Evolutionary conservation across 2,329 filamentous ascomycete species (phyloP).

Genomic region (Cytospora leucostoma): DNA sequence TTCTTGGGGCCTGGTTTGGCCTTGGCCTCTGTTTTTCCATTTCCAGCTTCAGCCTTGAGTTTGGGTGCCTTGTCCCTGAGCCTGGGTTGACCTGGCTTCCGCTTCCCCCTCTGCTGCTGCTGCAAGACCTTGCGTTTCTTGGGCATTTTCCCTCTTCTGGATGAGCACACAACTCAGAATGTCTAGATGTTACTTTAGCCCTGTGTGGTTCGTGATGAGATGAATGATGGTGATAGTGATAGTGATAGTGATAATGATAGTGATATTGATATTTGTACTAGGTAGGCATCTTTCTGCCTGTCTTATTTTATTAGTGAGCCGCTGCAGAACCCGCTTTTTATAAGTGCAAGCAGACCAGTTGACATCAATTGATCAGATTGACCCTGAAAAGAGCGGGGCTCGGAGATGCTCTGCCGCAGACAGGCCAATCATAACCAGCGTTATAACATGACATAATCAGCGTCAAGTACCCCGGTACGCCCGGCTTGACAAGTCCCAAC

Average conservation of each 20-base stretch:
- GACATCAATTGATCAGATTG: too few species aligned
- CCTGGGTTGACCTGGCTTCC: slow-evolving; percentile 19
- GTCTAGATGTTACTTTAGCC: background rate
- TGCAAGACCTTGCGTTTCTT: slow-evolving; percentile 47
- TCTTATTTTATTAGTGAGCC: slow-evolving; percentile 16
- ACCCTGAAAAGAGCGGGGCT: slow-evolving; percentile 6
- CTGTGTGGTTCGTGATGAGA: background rate
- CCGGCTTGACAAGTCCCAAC: background rate
- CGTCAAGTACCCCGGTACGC: slow-evolving; percentile 9
- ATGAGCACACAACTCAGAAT: background rate
- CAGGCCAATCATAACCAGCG: background rate
- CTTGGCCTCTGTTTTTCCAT: slow-evolving; percentile 30
- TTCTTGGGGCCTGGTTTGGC: slow-evolving; percentile 28
- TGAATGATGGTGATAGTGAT: background rate
- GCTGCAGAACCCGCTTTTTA: slow-evolving; percentile 20
- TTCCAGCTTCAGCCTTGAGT: background rate
- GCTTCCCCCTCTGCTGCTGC: background rate
- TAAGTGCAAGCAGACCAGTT: slow-evolving; percentile 7
- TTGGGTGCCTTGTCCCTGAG: slow-evolving; percentile 14
- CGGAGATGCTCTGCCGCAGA: background rate
- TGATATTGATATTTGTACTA: too few species aligned
- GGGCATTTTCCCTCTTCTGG: background rate
- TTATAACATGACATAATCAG: slow-evolving; percentile 8
- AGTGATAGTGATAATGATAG: too few species aligned
- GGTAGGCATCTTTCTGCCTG: background rate